Evolutionary conservation across 2,329 filamentous ascomycete species (phyloP), one percentile per base, ranked within the genome.

Genomic region (Sporothrix phasma): DNA sequence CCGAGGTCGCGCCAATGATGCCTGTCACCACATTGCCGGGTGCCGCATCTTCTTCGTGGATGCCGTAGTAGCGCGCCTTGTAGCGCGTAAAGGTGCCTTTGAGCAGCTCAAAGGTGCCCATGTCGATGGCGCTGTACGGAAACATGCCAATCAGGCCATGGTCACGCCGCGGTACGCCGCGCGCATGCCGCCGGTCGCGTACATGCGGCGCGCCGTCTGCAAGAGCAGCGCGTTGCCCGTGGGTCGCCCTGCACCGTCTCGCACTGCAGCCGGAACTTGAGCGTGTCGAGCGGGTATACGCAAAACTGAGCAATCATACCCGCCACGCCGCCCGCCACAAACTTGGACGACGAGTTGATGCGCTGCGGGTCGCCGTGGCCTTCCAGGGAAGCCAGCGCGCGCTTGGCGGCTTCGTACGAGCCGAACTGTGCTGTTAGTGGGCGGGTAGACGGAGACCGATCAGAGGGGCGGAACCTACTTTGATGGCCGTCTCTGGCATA

Each of bases 401-500:
- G 87, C 79, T 97, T 99, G 8, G 92, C 88, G 61, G 91, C 92
- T 84, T 99, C 94, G 73, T 97, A 99, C 22, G 92, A 93, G 66
- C 94, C 94, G 74, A 99, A 99, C 76, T 80, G 62, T 7, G 39
- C 2, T 26, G 46, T 51, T 53, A 61, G 58, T 10, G 39, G 4
- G 31, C 5, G 3, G 5, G 11, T 7, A 61, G 3, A 43, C 15
- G 3, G 8, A 37, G 8, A 37, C 1, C 11, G 3, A 13, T 15
- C 10, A 37, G 34, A 37, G 10, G 11, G 11, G 39, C 15, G 2
- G 39, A 10, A 43, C 69, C 43, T 72, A 80, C 78, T 71, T 97
- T 96, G 73, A 99, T 96, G 29, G 94, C 93, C 31, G 93, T 97
- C 77, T 99, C 94, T 0, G 94, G 94, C 91, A 97, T 96, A 66